These are phyloP conservation scores for Fusarium nelsonii DNA, from an alignment of 2,329 filamentous ascomycete genomes.

Conservation along the genomic window DNA sequence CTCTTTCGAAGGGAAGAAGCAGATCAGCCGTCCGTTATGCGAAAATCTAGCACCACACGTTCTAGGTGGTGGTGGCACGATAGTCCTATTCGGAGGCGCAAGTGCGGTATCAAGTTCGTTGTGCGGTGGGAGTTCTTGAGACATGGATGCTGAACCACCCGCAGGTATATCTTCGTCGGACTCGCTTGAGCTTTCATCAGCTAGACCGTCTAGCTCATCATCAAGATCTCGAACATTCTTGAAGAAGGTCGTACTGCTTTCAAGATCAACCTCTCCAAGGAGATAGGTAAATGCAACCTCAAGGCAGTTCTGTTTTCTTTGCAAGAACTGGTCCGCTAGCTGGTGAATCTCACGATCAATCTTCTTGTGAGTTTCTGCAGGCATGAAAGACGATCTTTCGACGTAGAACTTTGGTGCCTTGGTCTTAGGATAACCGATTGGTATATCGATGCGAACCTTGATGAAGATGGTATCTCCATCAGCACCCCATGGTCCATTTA, in stretches of 20 bases:
- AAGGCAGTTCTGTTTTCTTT: constrained; percentile 71
- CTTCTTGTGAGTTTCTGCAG: constrained; percentile 64
- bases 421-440: constrained; percentile 68
- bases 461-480: constrained; percentile 70
- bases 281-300: constrained; percentile 73
- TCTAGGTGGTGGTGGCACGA: constrained; percentile 68
- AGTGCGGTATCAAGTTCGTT: constrained; percentile 66
- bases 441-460: constrained; percentile 71
- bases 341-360: constrained; percentile 68
- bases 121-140: constrained; percentile 69
- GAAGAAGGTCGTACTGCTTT: constrained; percentile 71
- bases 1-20: constrained; percentile 78
- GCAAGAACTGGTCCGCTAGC: constrained; percentile 67
- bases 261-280: constrained; percentile 71
- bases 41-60: constrained; percentile 72
- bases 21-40: constrained; percentile 71
- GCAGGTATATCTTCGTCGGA: constrained; percentile 72
- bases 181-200: constrained; percentile 86
- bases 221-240: constrained; percentile 74
- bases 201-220: constrained; percentile 66
- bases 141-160: constrained; percentile 69
- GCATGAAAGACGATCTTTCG: constrained; percentile 73
- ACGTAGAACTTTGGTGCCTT: constrained; percentile 70
- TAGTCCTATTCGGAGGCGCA: constrained; percentile 63
- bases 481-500: constrained; percentile 74